Evolutionary conservation across 768 basidiomycete genomes (phyloP), one percentile per base, ranked within the genome.

Genomic region (Asterophora parasitica): DNA sequence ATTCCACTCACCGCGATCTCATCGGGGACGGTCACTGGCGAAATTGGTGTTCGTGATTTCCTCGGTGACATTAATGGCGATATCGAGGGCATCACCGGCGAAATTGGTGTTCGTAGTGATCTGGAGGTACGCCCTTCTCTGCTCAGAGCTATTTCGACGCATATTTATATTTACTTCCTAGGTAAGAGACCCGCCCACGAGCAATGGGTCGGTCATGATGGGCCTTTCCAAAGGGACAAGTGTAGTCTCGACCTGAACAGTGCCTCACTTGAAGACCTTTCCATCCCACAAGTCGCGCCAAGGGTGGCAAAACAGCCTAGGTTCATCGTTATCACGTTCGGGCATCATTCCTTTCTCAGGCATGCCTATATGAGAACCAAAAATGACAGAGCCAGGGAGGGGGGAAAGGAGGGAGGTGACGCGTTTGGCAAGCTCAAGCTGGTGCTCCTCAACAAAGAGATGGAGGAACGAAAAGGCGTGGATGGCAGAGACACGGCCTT

Each of bases 381-480:
- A 72, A 32, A 77, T 70, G 17, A 75, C 52, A 1, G 76, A 74
- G 2, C 76, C 77, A 1, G 72, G 66, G 19, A 57, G 55, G 2
- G 68, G 69, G 0, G 69, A 65, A n/a, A 78, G 65, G 4, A 79
- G 58, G 7, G 63, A 63, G 1, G 71, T 74, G 20, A 79, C 57
- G 7, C 62, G 59, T 13, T 58, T 62, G 2, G 73, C 78, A 40
- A 80, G 61, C 30, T 68, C 54, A 8, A 61, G 49, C 52, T 80
- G 78, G 23, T 62, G 44, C 13, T 52, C 62, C 37, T 66, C 64
- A 45, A 56, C 50, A 58, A 81, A 81, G 26, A 80, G 68, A 52
- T 79, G 79, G 53, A 83, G 81, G 59, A 82, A 65, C 5, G 73
- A 61, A 10, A 72, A 65, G 1, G 73, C 72, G 54, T 79, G 73